These are phyloP conservation scores for Fusarium compactum DNA, from an alignment of 2,329 filamentous ascomycete species.

Conservation along the genomic window DNA sequence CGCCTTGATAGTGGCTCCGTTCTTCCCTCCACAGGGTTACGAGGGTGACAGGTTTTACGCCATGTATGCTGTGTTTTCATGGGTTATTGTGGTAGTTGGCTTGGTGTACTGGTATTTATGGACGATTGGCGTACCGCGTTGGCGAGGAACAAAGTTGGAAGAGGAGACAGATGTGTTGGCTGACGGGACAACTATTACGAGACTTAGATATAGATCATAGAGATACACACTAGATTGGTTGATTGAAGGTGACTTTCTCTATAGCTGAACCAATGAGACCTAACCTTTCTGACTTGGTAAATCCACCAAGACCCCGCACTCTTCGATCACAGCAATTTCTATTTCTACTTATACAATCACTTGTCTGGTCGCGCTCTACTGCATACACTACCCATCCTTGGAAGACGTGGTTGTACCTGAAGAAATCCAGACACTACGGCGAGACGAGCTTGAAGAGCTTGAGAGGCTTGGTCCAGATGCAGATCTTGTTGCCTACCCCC, in stretches of 20 bases:
- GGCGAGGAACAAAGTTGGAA: constrained; percentile 71
- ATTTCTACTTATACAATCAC: no score
- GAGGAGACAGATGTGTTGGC: constrained; percentile 69
- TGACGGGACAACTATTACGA: constrained; percentile 75
- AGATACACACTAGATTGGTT: background rate
- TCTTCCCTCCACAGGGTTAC: constrained; percentile 68
- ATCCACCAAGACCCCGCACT: no score
- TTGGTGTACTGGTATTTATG: constrained; percentile 77
- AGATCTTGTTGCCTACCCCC: constrained; percentile 38
- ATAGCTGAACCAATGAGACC: no score
- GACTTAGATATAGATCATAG: constrained; percentile 1
- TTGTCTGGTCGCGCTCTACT: no score
- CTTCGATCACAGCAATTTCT: no score
- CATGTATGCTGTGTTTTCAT: constrained; percentile 65
- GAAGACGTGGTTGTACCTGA: constrained; percentile 29
- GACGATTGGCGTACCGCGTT: constrained; percentile 69
- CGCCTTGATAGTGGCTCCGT: constrained; percentile 69
- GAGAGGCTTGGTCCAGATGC: constrained; percentile 45
- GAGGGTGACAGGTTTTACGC: constrained; percentile 63
- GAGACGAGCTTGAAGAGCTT: constrained; percentile 45
- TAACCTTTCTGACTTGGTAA: no score
- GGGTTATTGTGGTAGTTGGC: constrained; percentile 64
- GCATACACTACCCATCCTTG: constrained; percentile 46
- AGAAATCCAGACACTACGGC: constrained; percentile 34
- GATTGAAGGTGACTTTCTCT: background rate